These are phyloP conservation scores for Exophiala xenobiotica DNA, from an alignment of 2,329 filamentous ascomycete genomes.

Conservation along the genomic window DNA sequence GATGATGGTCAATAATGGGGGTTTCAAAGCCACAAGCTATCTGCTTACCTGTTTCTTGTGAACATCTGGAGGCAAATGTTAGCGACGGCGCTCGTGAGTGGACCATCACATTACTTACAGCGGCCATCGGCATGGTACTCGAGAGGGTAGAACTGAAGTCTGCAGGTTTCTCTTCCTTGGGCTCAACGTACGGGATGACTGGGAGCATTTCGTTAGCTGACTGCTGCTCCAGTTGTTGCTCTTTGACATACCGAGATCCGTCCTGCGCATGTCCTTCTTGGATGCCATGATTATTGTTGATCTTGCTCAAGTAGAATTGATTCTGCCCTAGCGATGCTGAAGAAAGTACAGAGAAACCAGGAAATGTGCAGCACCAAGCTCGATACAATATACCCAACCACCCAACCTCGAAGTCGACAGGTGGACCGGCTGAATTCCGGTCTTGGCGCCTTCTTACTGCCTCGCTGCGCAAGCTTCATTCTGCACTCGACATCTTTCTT, in stretches of 20 bases:
- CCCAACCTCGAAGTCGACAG: background rate
- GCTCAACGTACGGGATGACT: constrained; percentile 84
- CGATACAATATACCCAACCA: background rate
- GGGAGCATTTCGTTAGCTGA: constrained; percentile 39
- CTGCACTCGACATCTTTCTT: background rate
- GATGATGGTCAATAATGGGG: constrained; percentile 7
- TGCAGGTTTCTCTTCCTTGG: constrained; percentile 61
- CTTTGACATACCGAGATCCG: constrained; percentile 65
- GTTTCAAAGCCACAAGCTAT: too few species aligned
- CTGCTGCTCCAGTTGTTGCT: background rate
- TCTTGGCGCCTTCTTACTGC: too few species aligned
- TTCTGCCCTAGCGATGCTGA: background rate
- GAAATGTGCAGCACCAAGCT: background rate
- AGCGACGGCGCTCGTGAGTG: constrained; percentile 13
- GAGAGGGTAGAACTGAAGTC: constrained; percentile 69
- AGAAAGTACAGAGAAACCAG: background rate
- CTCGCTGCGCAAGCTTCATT: background rate
- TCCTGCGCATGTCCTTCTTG: constrained; percentile 73
- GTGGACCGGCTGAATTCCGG: background rate
- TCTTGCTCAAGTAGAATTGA: background rate
- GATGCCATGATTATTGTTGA: constrained; percentile 57
- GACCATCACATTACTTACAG: constrained; percentile 50
- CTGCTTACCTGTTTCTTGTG: constrained; percentile 74
- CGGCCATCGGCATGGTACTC: constrained; percentile 90
- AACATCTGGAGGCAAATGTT: constrained; percentile 64